Percentiles rank a stretch among this genome's conserved stretches.
Conservation (phyloP, 139 green algal species). For the Coelastrella sp. region DNA sequence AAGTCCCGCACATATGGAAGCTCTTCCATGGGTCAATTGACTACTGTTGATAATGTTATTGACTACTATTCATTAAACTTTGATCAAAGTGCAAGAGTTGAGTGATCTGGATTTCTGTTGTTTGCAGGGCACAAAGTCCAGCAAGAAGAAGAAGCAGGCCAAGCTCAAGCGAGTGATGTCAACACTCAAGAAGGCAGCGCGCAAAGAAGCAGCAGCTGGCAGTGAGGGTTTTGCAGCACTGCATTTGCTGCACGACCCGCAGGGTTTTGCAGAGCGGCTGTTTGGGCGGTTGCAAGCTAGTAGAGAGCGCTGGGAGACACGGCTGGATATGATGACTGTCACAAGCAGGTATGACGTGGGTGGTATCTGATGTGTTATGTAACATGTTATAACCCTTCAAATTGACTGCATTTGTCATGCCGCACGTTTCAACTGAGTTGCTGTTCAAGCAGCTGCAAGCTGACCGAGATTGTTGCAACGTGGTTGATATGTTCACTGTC, state of each 20-base stretch:
- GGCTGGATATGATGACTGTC: conserved; percentile 80
- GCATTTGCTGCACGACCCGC: conserved; percentile 97
- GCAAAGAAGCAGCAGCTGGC: conserved; percentile 49
- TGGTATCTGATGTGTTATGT: not conserved
- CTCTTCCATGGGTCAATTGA: too few species aligned
- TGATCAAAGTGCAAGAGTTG: too few species aligned
- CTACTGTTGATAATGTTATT: too few species aligned
- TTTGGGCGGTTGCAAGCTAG: conserved; percentile 82
- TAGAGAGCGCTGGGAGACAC: conserved; percentile 87
- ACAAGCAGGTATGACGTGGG: conserved; percentile 63
- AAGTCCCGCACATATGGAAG: too few species aligned
- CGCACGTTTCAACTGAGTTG: too few species aligned
- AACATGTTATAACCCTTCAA: not conserved
- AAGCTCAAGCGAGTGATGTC: conserved; percentile 93
- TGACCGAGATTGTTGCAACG: too few species aligned
- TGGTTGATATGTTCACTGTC: too few species aligned
- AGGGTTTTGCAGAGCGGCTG: conserved; percentile 92
- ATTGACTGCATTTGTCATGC: too few species aligned
- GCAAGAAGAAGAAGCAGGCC: conserved; percentile 95
- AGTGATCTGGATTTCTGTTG: too few species aligned
- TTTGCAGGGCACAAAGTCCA: conserved; percentile 81
- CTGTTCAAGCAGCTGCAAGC: too few species aligned
- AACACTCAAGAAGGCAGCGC: conserved; percentile 80
- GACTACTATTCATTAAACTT: too few species aligned
- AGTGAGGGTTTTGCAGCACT: conserved; percentile 92